Conservation (phyloP, 1,284 basidiomycete genomes). For the Moniliophthora roreri region DNA sequence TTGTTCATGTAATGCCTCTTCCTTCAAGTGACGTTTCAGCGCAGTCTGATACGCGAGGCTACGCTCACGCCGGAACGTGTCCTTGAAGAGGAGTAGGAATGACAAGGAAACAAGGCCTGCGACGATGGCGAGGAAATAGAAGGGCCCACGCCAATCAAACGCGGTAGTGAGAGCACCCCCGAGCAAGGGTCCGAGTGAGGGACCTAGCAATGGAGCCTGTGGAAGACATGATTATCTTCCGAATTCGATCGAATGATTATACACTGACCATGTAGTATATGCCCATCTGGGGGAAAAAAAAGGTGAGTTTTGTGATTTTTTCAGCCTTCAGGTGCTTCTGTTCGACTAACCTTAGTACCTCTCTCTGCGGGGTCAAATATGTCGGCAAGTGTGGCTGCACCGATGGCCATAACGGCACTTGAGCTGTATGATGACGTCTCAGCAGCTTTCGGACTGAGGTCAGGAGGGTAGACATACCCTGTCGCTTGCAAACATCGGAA, state of each 20-base stretch:
- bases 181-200: slow-evolving; percentile 69
- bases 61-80: slow-evolving; percentile 82
- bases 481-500: slow-evolving; percentile 71
- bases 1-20: slow-evolving; percentile 16
- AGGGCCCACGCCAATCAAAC: slow-evolving; percentile 76
- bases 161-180: slow-evolving; percentile 70
- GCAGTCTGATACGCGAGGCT: slow-evolving; percentile 75
- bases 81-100: slow-evolving; percentile 73
- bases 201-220: slow-evolving; percentile 59
- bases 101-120: slow-evolving; percentile 53
- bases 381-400: slow-evolving; percentile 81
- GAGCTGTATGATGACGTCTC: slow-evolving; percentile 42
- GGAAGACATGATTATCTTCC: too few relatives aligned
- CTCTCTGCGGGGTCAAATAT: slow-evolving; percentile 80
- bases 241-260: too few relatives aligned
- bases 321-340: slow-evolving; percentile 14
- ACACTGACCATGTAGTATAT: slow-evolving; percentile 77
- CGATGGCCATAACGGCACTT: slow-evolving; percentile 75
- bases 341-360: slow-evolving; percentile 53
- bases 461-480: slow-evolving; percentile 40
- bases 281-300: slow-evolving; percentile 58
- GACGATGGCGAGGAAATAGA: slow-evolving; percentile 78
- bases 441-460: neutral
- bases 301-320: neutral
- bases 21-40: slow-evolving; percentile 34